phyloP scores from a whole-genome alignment of 179 eudicot genomes.

The Spinacia oleracea region DNA sequence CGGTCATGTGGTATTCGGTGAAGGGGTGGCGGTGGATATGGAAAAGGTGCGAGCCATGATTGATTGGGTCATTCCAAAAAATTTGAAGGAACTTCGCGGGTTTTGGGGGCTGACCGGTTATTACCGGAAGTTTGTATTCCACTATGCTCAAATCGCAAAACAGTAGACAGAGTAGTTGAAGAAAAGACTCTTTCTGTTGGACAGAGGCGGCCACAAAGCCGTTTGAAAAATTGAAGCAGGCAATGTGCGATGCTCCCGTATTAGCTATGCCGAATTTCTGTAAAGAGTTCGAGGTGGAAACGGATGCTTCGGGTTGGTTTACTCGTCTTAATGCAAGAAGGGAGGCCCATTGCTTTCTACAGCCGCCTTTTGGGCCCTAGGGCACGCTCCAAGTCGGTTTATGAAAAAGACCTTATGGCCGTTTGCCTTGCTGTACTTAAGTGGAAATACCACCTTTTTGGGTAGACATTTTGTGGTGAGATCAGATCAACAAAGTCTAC shows the following conservation, averaged over 20 bases:
- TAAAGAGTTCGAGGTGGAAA: neutral
- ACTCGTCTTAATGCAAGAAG: neutral
- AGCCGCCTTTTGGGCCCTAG: neutral
- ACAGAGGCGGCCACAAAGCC: neutral
- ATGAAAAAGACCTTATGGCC: neutral
- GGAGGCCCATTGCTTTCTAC: neutral
- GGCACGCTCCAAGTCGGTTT: neutral
- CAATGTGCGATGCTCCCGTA: neutral
- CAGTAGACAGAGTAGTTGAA: constrained; percentile 7
- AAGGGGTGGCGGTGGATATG: neutral
- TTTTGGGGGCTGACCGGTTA: constrained; percentile 12
- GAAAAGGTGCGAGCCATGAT: neutral
- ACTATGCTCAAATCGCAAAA: neutral
- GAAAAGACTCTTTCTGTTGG: constrained; percentile 1
- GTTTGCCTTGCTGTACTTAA: neutral
- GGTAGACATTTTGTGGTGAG: neutral
- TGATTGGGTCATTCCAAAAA: neutral
- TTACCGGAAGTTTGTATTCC: neutral
- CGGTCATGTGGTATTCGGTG: neutral
- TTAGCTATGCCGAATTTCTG: constrained; percentile 1
- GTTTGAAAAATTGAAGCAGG: neutral
- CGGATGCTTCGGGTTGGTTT: constrained; percentile 22
- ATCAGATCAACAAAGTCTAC: neutral
- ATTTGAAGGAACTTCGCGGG: neutral
- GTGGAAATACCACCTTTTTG: neutral